phyloP scores from a whole-genome alignment of 75 land plant genomes.

The Sequoiadendron giganteum region DNA sequence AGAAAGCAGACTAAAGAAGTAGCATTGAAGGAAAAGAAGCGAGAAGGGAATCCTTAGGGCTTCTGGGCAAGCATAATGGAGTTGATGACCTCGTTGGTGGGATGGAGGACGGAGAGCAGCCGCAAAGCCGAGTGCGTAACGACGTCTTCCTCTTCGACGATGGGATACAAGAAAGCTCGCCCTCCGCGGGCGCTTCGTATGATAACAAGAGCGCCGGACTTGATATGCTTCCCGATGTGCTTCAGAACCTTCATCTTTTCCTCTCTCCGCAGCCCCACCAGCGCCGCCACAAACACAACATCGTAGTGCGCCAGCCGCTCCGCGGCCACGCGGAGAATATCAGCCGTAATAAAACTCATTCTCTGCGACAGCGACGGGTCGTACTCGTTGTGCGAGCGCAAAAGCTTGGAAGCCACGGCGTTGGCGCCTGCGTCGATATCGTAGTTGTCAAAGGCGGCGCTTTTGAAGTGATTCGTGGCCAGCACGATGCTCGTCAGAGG shows the following conservation, averaged over 20 bases:
- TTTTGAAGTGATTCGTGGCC: slow-evolving; percentile 13
- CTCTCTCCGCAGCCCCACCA: slow-evolving; percentile 14
- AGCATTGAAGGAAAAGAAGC: too few relatives aligned
- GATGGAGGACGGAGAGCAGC: slow-evolving; percentile 16
- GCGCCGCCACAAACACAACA: slow-evolving; percentile 18
- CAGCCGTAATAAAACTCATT: neutral
- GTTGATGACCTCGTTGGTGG: slow-evolving; percentile 16
- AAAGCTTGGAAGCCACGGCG: slow-evolving; percentile 6
- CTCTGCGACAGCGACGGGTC: neutral
- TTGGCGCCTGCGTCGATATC: slow-evolving; percentile 14
- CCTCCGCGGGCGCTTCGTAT: slow-evolving; percentile 10
- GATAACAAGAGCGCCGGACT: slow-evolving; percentile 2
- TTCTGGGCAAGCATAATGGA: slow-evolving; percentile 15
- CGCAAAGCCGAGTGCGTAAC: slow-evolving; percentile 1
- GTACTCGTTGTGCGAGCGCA: neutral
- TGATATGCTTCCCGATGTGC: slow-evolving; percentile 5
- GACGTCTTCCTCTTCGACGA: slow-evolving; percentile 12
- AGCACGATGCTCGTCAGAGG: slow-evolving; percentile 15
- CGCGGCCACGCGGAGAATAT: neutral
- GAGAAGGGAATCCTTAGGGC: neutral
- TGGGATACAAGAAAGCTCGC: slow-evolving; percentile 18
- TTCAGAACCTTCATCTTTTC: slow-evolving; percentile 10
- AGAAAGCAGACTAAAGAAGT: too few relatives aligned
- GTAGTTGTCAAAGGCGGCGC: slow-evolving; percentile 13
- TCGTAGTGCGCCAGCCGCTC: slow-evolving; percentile 10